Evolutionary conservation across 1,284 basidiomycete genomes (phyloP).

Genomic region (Agaricales sp.): DNA sequence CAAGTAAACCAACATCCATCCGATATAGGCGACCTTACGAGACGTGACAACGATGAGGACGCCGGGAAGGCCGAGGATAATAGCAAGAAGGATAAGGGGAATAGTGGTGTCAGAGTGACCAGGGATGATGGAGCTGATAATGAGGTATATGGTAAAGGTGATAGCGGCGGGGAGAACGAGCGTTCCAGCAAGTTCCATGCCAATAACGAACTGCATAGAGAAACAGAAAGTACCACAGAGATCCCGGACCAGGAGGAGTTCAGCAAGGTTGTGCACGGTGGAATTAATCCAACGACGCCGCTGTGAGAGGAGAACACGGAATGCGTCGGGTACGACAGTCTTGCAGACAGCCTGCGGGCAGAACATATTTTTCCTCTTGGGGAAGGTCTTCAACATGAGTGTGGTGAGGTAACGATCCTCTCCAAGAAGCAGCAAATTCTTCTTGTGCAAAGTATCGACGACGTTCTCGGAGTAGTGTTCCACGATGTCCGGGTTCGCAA

Average conservation of each 20-base stretch:
- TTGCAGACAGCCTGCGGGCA: slow-evolving; percentile 98
- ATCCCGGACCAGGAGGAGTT: slow-evolving; percentile 89
- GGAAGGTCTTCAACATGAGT: slow-evolving; percentile 96
- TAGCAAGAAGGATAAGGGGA: slow-evolving; percentile 87
- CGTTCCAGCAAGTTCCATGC: slow-evolving; percentile 96
- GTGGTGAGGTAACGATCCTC: slow-evolving; percentile 99
- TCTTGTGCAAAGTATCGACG: slow-evolving; percentile 98
- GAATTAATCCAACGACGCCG: slow-evolving; percentile 99
- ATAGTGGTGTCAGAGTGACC: slow-evolving; percentile 76
- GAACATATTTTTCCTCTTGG: slow-evolving; percentile 98
- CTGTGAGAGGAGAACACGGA: slow-evolving; percentile 89
- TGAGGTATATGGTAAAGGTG: slow-evolving; percentile 88
- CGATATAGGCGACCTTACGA: slow-evolving; percentile 86
- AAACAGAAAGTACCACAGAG: slow-evolving; percentile 95
- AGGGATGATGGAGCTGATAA: slow-evolving; percentile 80
- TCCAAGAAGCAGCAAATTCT: slow-evolving; percentile 94
- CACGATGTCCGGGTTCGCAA: slow-evolving; percentile 95
- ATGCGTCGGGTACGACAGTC: slow-evolving; percentile 95
- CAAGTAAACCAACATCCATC: slow-evolving; percentile 97
- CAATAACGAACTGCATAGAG: slow-evolving; percentile 96
- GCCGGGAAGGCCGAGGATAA: slow-evolving; percentile 94
- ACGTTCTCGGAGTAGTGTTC: slow-evolving; percentile 98
- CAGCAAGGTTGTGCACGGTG: slow-evolving; percentile 95
- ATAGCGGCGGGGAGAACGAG: slow-evolving; percentile 96
- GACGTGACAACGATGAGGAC: slow-evolving; percentile 91